Conservation (phyloP, 2,329 filamentous ascomycete species). For the Pestalotiopsis sp. region DNA sequence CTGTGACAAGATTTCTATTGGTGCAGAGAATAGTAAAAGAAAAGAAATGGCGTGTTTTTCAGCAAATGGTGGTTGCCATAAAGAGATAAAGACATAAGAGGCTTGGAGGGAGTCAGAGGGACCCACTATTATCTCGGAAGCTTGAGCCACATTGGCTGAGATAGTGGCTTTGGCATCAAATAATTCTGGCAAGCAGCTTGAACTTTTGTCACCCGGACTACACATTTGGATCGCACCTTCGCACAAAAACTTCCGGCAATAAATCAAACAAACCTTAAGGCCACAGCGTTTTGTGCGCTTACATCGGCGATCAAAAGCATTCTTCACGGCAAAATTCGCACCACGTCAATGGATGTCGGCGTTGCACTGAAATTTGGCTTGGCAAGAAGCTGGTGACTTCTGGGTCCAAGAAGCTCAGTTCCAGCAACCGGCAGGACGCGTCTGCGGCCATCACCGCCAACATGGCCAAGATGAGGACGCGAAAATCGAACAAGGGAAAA, state of each 20-base stretch:
- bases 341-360: neutral
- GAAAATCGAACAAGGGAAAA: conserved; percentile 30
- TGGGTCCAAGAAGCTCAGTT: neutral
- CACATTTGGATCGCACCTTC: neutral
- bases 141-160: neutral
- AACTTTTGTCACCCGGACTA: neutral
- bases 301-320: neutral
- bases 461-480: conserved; percentile 25
- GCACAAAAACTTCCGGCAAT: neutral
- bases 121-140: neutral
- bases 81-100: neutral
- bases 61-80: neutral
- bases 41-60: neutral
- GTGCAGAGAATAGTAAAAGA: neutral
- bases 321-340: neutral
- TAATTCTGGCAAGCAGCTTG: neutral
- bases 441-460: no score
- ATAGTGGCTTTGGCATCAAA: neutral
- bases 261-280: neutral
- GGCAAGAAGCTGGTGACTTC: conserved; percentile 10
- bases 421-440: neutral
- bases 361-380: neutral
- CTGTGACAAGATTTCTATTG: neutral
- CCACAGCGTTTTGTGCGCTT: neutral
- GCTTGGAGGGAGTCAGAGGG: neutral